Evolutionary conservation across 768 basidiomycete genomes (phyloP).

Genomic region (Psilocybe subaeruginosa): DNA sequence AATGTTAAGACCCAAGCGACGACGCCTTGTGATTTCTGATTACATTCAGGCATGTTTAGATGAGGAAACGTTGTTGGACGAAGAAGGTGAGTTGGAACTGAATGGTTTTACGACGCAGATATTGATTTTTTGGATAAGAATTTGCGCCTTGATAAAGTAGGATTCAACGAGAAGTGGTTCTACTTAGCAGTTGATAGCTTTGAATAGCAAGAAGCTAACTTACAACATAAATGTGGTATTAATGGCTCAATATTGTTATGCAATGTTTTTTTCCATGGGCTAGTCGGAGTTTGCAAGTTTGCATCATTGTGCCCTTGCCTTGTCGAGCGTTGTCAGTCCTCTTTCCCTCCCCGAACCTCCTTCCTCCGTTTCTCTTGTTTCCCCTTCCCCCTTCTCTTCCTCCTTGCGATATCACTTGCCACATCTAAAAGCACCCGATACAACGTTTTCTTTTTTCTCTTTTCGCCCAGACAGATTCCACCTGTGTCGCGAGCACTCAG

Average conservation of each 20-base stretch:
- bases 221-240: background rate
- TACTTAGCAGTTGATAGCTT: too few species aligned
- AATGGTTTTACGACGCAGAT: background rate
- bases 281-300: constrained; percentile 29
- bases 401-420: background rate
- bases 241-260: constrained; percentile 21
- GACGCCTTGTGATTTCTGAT: constrained; percentile 76
- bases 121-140: constrained; percentile 18
- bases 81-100: constrained; percentile 65
- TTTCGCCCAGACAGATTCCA: constrained; percentile 9
- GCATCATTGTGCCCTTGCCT: constrained; percentile 20
- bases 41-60: constrained; percentile 81
- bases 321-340: constrained; percentile 15
- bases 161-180: too few species aligned
- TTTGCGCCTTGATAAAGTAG: constrained; percentile 23
- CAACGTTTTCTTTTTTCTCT: background rate
- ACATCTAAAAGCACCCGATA: background rate
- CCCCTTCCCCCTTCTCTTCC: constrained; percentile 1
- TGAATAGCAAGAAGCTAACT: background rate
- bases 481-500: constrained; percentile 9
- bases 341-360: constrained; percentile 15
- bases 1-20: constrained; percentile 69
- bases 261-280: constrained; percentile 27
- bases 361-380: constrained; percentile 18
- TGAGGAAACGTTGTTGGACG: constrained; percentile 82